phyloP scores from a whole-genome alignment of 768 basidiomycete genomes.

The Podaxis sp. region DNA sequence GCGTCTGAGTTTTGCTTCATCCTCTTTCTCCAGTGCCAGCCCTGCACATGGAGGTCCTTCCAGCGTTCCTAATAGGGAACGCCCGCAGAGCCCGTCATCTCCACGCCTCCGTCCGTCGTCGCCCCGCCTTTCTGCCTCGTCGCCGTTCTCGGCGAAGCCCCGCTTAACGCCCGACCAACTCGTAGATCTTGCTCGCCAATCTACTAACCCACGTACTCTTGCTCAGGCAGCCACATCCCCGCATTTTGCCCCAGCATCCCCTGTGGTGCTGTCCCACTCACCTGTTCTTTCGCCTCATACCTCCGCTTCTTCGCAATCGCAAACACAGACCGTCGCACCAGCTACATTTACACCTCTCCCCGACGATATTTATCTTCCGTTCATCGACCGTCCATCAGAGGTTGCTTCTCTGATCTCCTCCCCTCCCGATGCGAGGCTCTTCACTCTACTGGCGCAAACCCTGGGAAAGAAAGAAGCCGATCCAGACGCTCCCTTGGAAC shows the following conservation, averaged over 20 bases:
- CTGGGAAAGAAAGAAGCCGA: conserved; percentile 38
- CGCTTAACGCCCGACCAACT: conserved; percentile 73
- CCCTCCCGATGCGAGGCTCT: conserved; percentile 67
- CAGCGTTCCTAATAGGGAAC: conserved; percentile 14
- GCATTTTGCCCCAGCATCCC: conserved; percentile 26
- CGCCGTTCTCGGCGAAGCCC: conserved; percentile 40
- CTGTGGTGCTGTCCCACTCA: conserved; percentile 24
- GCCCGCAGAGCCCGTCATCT: conserved; percentile 33
- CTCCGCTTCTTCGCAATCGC: conserved; percentile 9
- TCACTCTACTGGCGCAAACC: conserved; percentile 72
- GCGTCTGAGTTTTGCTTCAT: conserved; percentile 20
- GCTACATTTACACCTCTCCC: conserved; percentile 76
- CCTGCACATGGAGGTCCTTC: conserved; percentile 26
- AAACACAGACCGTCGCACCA: conserved; percentile 31
- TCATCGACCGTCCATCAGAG: conserved; percentile 79
- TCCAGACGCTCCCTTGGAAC: conserved; percentile 9
- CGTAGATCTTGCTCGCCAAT: conserved; percentile 67
- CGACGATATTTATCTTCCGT: conserved; percentile 79
- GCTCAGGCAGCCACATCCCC: conserved; percentile 18
- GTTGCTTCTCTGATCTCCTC: conserved; percentile 65
- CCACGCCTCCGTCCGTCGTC: conserved; percentile 51
- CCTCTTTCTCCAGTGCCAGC: conserved; percentile 46
- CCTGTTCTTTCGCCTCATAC: conserved; percentile 16
- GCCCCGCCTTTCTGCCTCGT: conserved; percentile 37
- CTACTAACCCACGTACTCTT: conserved; percentile 40